Evolutionary conservation across 805 yeast species (phyloP).

Genomic region (Yamadazyma sp.): DNA sequence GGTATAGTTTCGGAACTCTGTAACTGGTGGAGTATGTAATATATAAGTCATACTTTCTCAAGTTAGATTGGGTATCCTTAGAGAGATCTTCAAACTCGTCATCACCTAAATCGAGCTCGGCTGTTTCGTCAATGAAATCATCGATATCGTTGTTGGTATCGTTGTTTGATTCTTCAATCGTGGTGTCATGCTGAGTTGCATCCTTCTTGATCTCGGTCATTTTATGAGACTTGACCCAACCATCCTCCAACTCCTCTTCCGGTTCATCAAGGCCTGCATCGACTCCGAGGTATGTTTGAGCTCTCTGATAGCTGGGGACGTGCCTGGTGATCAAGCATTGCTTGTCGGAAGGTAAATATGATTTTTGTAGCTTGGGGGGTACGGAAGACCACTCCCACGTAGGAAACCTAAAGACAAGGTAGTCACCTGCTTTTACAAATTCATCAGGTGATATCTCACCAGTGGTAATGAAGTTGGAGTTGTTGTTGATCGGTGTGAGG

Average conservation of each 20-base stretch:
- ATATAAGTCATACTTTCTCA: constrained; percentile 81
- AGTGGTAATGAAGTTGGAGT: constrained; percentile 79
- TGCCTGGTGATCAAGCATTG: constrained; percentile 86
- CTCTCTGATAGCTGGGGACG: constrained; percentile 83
- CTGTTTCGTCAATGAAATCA: constrained; percentile 46
- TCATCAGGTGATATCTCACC: constrained; percentile 97
- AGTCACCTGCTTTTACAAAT: constrained; percentile 92
- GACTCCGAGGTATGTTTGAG: constrained; percentile 50
- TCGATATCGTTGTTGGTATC: constrained; percentile 36
- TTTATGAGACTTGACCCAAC: constrained; percentile 55
- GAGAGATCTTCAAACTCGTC: constrained; percentile 31
- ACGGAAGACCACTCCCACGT: constrained; percentile 85
- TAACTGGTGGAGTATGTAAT: constrained; percentile 93
- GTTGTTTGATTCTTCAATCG: constrained; percentile 2
- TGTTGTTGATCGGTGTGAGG: constrained; percentile 84
- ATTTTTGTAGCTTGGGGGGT: constrained; percentile 43
- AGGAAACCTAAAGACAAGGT: constrained; percentile 85
- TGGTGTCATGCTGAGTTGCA: too few species aligned
- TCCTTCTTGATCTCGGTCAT: constrained; percentile 30
- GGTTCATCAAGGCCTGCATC: constrained; percentile 38
- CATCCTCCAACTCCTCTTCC: constrained; percentile 49
- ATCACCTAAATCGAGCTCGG: constrained; percentile 35
- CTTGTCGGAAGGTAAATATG: constrained; percentile 81
- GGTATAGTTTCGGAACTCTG: constrained; percentile 91
- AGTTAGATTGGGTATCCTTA: constrained; percentile 29